Base-by-base conservation (phyloP, 495 filamentous ascomycete species). In the Xylaria venustula region DNA sequence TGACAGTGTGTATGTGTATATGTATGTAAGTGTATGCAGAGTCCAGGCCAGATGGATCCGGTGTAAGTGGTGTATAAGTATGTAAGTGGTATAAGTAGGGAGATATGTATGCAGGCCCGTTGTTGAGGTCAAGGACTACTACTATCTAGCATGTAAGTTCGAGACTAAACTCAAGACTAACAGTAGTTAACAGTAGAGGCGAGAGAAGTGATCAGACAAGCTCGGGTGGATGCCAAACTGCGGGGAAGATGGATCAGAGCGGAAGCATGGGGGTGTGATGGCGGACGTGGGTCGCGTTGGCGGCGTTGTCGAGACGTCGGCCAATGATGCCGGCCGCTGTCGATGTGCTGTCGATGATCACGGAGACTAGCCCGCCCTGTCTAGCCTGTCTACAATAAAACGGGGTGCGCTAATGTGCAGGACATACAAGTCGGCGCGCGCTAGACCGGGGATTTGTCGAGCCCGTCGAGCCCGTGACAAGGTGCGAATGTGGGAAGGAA, bases 161-260 rank as follows among this genome's bases (percentile, higher is more conserved):
- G 14, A 40, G 37, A 40, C 37, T 40, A 40, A 15, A 15, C 11
- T 5, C 6, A 40, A 55, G 53, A 45, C 52, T 11, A 22, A 49
- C 23, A 15, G 37, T 15, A 12, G 37, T 3, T 40, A 40, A 40
- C 11, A 34, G 30, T 34, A 40, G 37, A 40, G 7, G 37, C 22
- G 23, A 34, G 20, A 36, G 32, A 25, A 11, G 2, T n/a, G n/a
- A n/a, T n/a, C n/a, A n/a, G n/a, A n/a, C n/a, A 25, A 55, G 53
- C 53, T 45, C 6, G 7, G 37, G 53, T 55, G 53, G 53, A 17
- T 42, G 26, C 17, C 56, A 52, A 41, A 60, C 22, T 60, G 57
- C 57, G 57, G 57, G 57, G 57, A 52, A 60, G 47, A 44, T 50
- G 57, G 57, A 22, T 41, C 47, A 52, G 46, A 14, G 48, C 48